A percentile compares a stretch with the other conserved stretches of the same genome.
Conservation (phyloP, 805 yeast genomes). For the Candida argentea region DNA sequence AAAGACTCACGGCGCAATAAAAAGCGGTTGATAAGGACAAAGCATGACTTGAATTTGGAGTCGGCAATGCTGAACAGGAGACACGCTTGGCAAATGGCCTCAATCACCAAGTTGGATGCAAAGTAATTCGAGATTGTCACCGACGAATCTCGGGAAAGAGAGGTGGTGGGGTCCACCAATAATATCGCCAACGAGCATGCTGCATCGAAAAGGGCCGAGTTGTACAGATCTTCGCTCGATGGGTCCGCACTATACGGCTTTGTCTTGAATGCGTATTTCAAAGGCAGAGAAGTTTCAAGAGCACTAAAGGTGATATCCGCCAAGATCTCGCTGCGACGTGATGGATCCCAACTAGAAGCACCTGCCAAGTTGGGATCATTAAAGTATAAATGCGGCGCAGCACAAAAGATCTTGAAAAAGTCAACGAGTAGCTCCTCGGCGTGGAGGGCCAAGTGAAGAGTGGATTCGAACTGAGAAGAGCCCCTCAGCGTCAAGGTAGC, state of each 20-base stretch:
- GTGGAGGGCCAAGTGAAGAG: slow-evolving; percentile 2
- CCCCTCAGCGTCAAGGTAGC: too few relatives aligned
- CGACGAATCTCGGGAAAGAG: too few relatives aligned
- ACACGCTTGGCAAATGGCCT: slow-evolving; percentile 26
- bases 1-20: slow-evolving; percentile 16
- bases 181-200: slow-evolving; percentile 24
- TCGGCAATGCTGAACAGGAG: slow-evolving; percentile 23
- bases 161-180: slow-evolving; percentile 15
- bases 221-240: neutral
- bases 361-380: slow-evolving; percentile 16
- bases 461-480: slow-evolving; percentile 1
- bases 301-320: slow-evolving; percentile 9
- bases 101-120: slow-evolving; percentile 21
- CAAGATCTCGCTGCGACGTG: slow-evolving; percentile 6
- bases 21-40: slow-evolving; percentile 25
- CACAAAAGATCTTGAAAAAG: slow-evolving; percentile 21
- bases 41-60: slow-evolving; percentile 25
- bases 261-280: slow-evolving; percentile 15
- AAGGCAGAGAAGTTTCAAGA: slow-evolving; percentile 16
- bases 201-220: slow-evolving; percentile 18
- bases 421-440: slow-evolving; percentile 21
- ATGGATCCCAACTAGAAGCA: slow-evolving; percentile 6
- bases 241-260: slow-evolving; percentile 3
- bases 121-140: slow-evolving; percentile 17
- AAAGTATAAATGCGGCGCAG: slow-evolving; percentile 24